Evolutionary conservation across 805 yeast genomes (phyloP).

Genomic region (Schwanniomyces yamadae): DNA sequence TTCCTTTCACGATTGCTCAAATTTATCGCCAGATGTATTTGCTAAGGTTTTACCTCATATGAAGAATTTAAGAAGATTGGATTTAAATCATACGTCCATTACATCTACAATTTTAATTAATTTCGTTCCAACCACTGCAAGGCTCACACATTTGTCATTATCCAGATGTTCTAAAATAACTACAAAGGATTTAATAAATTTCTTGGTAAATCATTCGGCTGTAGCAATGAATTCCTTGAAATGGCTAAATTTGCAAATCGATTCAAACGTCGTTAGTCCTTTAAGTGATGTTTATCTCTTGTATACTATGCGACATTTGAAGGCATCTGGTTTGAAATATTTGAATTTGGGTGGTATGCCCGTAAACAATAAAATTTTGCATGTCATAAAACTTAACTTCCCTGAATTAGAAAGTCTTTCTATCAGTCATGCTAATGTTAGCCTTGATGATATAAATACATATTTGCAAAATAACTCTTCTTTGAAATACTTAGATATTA

Average conservation of each 20-base stretch:
- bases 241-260: conserved; percentile 69
- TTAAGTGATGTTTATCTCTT: conserved; percentile 50
- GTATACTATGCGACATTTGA: conserved; percentile 42
- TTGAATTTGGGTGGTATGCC: conserved; percentile 69
- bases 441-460: conserved; percentile 35
- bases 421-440: conserved; percentile 38
- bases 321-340: conserved; percentile 45
- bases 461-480: conserved; percentile 28
- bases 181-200: conserved; percentile 67
- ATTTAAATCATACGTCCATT: conserved; percentile 77
- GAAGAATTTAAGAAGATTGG: conserved; percentile 61
- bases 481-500: conserved; percentile 63
- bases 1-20: conserved; percentile 87
- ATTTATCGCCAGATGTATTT: conserved; percentile 59
- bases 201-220: conserved; percentile 72
- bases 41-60: conserved; percentile 57
- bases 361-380: conserved; percentile 39
- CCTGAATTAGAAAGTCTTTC: conserved; percentile 42
- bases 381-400: conserved; percentile 39
- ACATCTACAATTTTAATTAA: conserved; percentile 58
- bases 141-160: conserved; percentile 73
- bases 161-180: conserved; percentile 58
- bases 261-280: conserved; percentile 60
- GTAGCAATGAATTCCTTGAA: conserved; percentile 45
- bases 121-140: conserved; percentile 52